These are phyloP conservation scores for Trichoderma pleuroti DNA, from an alignment of 2,329 filamentous ascomycete genomes.

Conservation along the genomic window DNA sequence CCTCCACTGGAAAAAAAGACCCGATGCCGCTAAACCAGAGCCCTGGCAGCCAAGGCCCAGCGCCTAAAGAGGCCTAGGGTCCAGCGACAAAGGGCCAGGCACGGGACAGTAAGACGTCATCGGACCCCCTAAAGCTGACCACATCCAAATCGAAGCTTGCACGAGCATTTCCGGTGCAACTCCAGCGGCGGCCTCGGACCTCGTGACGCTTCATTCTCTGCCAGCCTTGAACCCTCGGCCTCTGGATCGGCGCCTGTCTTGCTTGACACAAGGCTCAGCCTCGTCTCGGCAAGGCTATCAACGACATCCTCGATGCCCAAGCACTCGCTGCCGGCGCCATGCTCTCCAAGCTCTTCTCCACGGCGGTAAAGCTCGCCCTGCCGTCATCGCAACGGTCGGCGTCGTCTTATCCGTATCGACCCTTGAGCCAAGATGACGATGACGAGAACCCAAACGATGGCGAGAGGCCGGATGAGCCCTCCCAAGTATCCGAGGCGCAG, in stretches of 20 bases:
- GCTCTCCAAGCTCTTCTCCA: constrained; percentile 15
- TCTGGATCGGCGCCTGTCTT: too few relatives aligned
- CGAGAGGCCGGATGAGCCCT: background rate
- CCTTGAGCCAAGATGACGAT: constrained; percentile 26
- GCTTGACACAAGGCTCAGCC: background rate
- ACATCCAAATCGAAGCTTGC: background rate
- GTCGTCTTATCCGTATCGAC: constrained; percentile 28
- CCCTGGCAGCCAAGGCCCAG: background rate
- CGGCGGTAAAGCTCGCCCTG: background rate
- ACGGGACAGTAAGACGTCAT: constrained; percentile 5
- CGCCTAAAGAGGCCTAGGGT: background rate
- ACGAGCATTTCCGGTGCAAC: background rate
- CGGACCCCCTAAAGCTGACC: constrained; percentile 4
- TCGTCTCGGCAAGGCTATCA: background rate
- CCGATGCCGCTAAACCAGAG: background rate
- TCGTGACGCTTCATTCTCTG: background rate
- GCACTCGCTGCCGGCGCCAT: background rate
- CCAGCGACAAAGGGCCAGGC: background rate
- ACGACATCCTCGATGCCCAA: background rate
- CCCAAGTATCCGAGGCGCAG: background rate
- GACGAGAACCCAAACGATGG: constrained; percentile 17
- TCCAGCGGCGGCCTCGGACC: background rate
- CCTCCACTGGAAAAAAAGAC: background rate
- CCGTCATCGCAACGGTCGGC: constrained; percentile 2
- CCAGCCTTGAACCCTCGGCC: background rate